Base-by-base conservation (phyloP, 208 protist species). In the Crithidia fasciculata region DNA sequence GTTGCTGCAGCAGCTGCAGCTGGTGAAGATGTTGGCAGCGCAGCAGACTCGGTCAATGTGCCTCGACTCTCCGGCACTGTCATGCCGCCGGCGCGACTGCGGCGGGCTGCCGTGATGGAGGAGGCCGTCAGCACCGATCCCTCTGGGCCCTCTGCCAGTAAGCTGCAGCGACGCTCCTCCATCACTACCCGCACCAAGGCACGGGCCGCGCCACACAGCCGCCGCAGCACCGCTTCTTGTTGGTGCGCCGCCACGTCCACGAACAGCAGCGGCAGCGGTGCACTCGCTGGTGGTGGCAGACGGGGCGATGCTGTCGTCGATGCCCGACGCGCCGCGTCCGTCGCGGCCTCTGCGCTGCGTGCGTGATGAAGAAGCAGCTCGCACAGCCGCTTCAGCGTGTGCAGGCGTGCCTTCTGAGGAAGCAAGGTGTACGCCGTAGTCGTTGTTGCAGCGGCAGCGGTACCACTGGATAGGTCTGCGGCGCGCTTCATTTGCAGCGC, bases 351-450 rank as follows among this genome's bases (percentile, higher is more conserved):
- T 44, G 65, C 44, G n/a, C 57, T 37, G 53, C 80, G 67, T 13
- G 50, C 73, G 58, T 88, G 63, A 40, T 84, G 77, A 16, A 92
- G 76, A 6, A 95, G 72, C n/a, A 78, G 16, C 44, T 90, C 86
- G 61, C 84, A 92, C 62, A 89, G 61, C 13, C 64, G 40, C 68
- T 92, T 92, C n/a, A 96, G 63, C 16, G 79, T 52, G 84, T 96
- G 92, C 54, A 96, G 64, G 4, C 92, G 87, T 9, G 89, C 79
- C 66, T 94, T 96, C 37, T 96, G 89, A 19, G 86, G 83, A 41
- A 96, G 72, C 63, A 96, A 68, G 18, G 82, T 80, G 41, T 81
- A 92, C 16, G 56, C 56, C 49, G 41, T 37, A 18, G 65, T 74
- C 18, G 39, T n/a, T 8, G 44, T n/a, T 3, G 19, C 18, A 2